Conservation (phyloP, 768 basidiomycete genomes). For the Collybia sordida region DNA sequence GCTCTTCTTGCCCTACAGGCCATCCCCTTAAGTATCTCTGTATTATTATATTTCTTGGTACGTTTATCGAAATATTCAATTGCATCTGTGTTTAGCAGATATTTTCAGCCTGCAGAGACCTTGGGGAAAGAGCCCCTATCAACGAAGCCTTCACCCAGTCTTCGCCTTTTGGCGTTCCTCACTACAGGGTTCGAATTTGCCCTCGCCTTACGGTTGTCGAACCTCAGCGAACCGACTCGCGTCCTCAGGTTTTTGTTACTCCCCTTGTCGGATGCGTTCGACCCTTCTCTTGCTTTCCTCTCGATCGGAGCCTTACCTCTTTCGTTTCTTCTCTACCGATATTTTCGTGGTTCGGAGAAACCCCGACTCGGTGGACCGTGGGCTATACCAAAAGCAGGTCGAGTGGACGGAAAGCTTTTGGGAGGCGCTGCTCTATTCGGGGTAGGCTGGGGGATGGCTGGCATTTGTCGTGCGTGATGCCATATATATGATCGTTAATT, state of each 20-base stretch:
- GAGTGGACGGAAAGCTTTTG: constrained; percentile 46
- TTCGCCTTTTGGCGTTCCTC: constrained; percentile 40
- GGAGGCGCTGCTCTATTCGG: constrained; percentile 57
- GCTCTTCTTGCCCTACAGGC: constrained; percentile 39
- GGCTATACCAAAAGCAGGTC: constrained; percentile 36
- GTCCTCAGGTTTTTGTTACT: constrained; percentile 54
- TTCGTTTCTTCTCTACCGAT: constrained; percentile 42
- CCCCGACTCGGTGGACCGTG: constrained; percentile 45
- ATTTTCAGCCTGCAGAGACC: no score
- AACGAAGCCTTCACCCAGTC: constrained; percentile 13
- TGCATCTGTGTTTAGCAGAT: no score
- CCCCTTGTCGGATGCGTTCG: constrained; percentile 49
- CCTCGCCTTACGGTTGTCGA: constrained; percentile 52
- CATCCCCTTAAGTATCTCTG: constrained; percentile 32
- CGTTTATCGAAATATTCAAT: constrained; percentile 18
- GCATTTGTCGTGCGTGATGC: constrained; percentile 56
- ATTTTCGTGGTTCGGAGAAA: constrained; percentile 33
- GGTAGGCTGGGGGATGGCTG: constrained; percentile 59
- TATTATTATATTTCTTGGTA: constrained; percentile 29
- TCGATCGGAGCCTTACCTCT: constrained; percentile 53
- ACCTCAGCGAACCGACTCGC: constrained; percentile 46
- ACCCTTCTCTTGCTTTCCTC: constrained; percentile 55
- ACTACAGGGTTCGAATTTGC: constrained; percentile 50
- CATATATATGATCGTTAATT: constrained; percentile 1
- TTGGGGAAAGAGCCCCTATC: constrained; percentile 1